phyloP scores from a whole-genome alignment of 192 early-diverging fungal species.

The Anaeromyces robustus region DNA sequence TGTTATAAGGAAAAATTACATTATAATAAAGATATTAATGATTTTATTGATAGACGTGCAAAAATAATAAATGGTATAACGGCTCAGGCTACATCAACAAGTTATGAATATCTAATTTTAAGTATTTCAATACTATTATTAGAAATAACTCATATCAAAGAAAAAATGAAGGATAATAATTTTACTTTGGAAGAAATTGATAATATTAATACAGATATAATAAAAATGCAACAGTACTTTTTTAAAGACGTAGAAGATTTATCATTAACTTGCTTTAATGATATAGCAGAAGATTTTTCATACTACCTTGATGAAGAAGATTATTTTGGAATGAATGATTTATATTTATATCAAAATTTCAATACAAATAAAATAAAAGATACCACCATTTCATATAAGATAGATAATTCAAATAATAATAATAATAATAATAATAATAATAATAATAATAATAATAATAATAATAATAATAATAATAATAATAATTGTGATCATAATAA shows the following conservation, averaged over 20 bases:
- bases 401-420: no score
- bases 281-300: neutral
- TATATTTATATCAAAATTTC: no score
- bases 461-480: no score
- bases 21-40: neutral
- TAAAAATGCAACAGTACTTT: neutral
- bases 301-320: neutral
- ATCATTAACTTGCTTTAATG: neutral
- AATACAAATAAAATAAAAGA: no score
- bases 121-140: neutral
- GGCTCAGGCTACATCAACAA: no score
- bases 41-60: neutral
- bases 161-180: neutral
- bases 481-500: no score
- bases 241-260: neutral
- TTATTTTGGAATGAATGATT: no score
- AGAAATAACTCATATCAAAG: neutral
- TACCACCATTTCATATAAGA: no score
- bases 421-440: no score
- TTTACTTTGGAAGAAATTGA: neutral
- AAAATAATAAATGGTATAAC: neutral
- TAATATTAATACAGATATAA: neutral
- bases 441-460: no score
- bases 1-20: neutral
- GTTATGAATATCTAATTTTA: neutral